A percentile compares a stretch with the other conserved stretches of the same genome.
Evolutionary conservation across 495 filamentous ascomycete species (phyloP).

Genomic region (Podospora australis): DNA sequence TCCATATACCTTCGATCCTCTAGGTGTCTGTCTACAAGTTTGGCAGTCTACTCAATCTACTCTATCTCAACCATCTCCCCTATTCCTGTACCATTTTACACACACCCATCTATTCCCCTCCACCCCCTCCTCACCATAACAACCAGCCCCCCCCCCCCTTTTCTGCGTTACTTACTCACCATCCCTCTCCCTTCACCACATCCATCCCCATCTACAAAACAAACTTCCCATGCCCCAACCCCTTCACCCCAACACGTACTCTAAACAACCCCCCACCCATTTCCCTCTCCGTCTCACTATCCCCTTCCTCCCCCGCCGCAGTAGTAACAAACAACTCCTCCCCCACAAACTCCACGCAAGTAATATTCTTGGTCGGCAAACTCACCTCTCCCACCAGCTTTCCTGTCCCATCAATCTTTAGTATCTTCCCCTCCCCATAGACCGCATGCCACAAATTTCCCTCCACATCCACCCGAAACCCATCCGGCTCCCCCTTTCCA

Average conservation of each 20-base stretch:
- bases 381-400: constrained; percentile 59
- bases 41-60: too few species aligned
- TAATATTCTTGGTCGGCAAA: constrained; percentile 62
- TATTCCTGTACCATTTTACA: too few species aligned
- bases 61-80: too few species aligned
- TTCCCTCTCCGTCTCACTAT: constrained; percentile 52
- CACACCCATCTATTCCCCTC: too few species aligned
- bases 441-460: constrained; percentile 75
- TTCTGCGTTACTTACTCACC: too few species aligned
- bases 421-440: constrained; percentile 61
- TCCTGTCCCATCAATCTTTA: constrained; percentile 60
- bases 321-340: constrained; percentile 71
- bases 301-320: constrained; percentile 53
- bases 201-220: too few species aligned
- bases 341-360: constrained; percentile 67
- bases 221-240: constrained; percentile 52
- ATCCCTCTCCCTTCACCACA: too few species aligned
- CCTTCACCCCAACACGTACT: constrained; percentile 60
- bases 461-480: constrained; percentile 64
- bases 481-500: constrained; percentile 62
- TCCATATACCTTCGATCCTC: too few species aligned
- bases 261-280: constrained; percentile 60
- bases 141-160: too few species aligned
- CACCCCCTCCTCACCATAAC: too few species aligned
- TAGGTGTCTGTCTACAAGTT: too few species aligned